Evolutionary conservation across 2,329 filamentous ascomycete genomes (phyloP).

Genomic region (Xylariomycetidae sp.): DNA sequence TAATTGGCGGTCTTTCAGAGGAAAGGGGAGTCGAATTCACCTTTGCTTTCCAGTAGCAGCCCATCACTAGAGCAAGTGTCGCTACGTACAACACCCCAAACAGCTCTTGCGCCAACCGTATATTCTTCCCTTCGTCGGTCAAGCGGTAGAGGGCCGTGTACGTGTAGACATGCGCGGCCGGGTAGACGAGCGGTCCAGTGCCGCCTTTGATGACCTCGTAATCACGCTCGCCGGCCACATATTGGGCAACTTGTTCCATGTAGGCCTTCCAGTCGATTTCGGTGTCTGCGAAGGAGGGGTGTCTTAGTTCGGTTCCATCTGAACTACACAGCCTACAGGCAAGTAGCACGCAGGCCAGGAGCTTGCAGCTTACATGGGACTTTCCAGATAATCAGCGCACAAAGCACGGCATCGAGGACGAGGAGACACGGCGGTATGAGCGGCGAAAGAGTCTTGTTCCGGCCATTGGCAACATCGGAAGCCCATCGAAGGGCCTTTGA

Average conservation of each 20-base stretch:
- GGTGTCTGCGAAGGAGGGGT: slow-evolving; percentile 55
- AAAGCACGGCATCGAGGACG: slow-evolving; percentile 64
- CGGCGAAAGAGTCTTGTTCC: slow-evolving; percentile 39
- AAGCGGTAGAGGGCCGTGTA: slow-evolving; percentile 75
- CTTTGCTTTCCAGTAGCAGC: slow-evolving; percentile 71
- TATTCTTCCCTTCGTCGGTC: slow-evolving; percentile 70
- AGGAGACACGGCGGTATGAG: slow-evolving; percentile 57
- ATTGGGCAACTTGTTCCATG: slow-evolving; percentile 86
- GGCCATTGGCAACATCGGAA: slow-evolving; percentile 41
- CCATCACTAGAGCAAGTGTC: slow-evolving; percentile 70
- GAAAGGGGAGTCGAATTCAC: slow-evolving; percentile 32
- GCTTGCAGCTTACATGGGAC: slow-evolving; percentile 64
- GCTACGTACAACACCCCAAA: slow-evolving; percentile 76
- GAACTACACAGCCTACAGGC: too few relatives aligned
- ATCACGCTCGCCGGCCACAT: slow-evolving; percentile 76
- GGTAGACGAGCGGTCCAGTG: slow-evolving; percentile 92
- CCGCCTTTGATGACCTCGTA: slow-evolving; percentile 80
- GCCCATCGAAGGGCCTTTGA: slow-evolving; percentile 25
- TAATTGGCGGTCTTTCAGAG: not conserved
- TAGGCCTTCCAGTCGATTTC: slow-evolving; percentile 98
- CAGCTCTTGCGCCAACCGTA: slow-evolving; percentile 73
- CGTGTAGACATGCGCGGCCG: slow-evolving; percentile 86
- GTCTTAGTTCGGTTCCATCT: too few relatives aligned
- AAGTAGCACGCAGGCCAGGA: too few relatives aligned
- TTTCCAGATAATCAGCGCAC: slow-evolving; percentile 69